phyloP scores from a whole-genome alignment of 2,329 filamentous ascomycete genomes.

The Harringtonia lauricola region DNA sequence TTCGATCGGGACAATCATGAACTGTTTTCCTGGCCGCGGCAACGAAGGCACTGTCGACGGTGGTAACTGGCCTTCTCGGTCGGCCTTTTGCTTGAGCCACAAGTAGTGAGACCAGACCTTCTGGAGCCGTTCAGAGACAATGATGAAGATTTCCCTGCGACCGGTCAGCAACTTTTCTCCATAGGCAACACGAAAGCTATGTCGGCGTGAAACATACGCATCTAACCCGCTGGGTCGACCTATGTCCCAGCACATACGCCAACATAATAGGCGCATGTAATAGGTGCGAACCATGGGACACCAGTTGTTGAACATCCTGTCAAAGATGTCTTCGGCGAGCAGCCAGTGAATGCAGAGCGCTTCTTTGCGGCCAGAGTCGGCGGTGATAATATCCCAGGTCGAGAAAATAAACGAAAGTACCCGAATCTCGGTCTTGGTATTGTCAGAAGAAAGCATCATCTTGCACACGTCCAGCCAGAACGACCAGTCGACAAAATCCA shows the following conservation, averaged over 20 bases:
- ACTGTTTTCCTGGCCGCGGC: conserved; percentile 73
- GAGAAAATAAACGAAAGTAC: conserved; percentile 72
- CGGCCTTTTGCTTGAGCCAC: conserved; percentile 60
- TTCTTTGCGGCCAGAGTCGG: conserved; percentile 55
- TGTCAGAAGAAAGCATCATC: conserved; percentile 70
- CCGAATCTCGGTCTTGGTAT: conserved; percentile 82
- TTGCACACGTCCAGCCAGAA: conserved; percentile 80
- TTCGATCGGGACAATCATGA: conserved; percentile 85
- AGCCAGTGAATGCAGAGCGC: conserved; percentile 67
- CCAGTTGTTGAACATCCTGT: conserved; percentile 83
- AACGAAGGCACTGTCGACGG: conserved; percentile 71
- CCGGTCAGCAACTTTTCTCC: too few species aligned
- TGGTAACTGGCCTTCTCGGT: conserved; percentile 37
- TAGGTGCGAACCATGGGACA: conserved; percentile 91
- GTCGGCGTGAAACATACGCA: conserved; percentile 48
- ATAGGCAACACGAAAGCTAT: background rate
- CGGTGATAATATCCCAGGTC: conserved; percentile 63
- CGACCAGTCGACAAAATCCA: conserved; percentile 56
- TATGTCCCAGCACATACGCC: conserved; percentile 71
- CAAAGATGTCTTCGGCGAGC: conserved; percentile 63
- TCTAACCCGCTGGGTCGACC: conserved; percentile 55
- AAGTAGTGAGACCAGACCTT: conserved; percentile 71
- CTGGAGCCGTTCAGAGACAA: conserved; percentile 56
- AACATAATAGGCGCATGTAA: conserved; percentile 82
- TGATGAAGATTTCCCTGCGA: conserved; percentile 54